Conservation (phyloP, 805 yeast species). For the Isabelozyma pseudorhagii region DNA sequence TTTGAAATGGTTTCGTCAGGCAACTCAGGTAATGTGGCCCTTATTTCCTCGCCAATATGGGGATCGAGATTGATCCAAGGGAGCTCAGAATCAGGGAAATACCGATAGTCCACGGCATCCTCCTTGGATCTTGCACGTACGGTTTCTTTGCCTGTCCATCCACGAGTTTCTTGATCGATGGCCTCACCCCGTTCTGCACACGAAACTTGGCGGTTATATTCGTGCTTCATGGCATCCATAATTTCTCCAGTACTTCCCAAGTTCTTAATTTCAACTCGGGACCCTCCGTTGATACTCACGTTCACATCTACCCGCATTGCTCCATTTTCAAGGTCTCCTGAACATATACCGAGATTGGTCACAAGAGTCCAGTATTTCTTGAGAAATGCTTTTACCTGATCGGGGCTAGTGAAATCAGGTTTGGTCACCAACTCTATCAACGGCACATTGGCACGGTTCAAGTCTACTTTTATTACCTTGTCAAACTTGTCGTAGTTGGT, state of each 20-base stretch:
- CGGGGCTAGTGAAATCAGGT: constrained; percentile 73
- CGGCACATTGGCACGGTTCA: constrained; percentile 83
- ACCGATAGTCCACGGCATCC: constrained; percentile 80
- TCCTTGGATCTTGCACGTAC: constrained; percentile 73
- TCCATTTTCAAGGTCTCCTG: constrained; percentile 92
- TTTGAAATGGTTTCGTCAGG: constrained; percentile 57
- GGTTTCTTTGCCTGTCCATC: constrained; percentile 84
- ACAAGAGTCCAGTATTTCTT: constrained; percentile 75
- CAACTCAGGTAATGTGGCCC: constrained; percentile 46
- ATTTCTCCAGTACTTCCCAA: constrained; percentile 82
- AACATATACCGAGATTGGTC: constrained; percentile 65
- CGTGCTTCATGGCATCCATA: constrained; percentile 67
- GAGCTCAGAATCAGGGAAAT: constrained; percentile 92
- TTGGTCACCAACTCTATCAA: constrained; percentile 87
- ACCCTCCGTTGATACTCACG: constrained; percentile 69
- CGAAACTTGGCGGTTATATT: constrained; percentile 65
- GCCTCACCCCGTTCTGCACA: constrained; percentile 34
- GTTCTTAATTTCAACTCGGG: constrained; percentile 86
- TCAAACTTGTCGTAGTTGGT: constrained; percentile 51
- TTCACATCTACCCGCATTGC: constrained; percentile 95
- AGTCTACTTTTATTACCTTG: constrained; percentile 55
- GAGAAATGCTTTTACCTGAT: constrained; percentile 73
- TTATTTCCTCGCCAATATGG: constrained; percentile 40
- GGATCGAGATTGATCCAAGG: constrained; percentile 52
- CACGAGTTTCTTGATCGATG: constrained; percentile 68